Percentiles rank a stretch among this genome's conserved stretches.
These are phyloP conservation scores for Graphilbum fragrans DNA, from an alignment of 2,329 filamentous ascomycete genomes.

Conservation along the genomic window DNA sequence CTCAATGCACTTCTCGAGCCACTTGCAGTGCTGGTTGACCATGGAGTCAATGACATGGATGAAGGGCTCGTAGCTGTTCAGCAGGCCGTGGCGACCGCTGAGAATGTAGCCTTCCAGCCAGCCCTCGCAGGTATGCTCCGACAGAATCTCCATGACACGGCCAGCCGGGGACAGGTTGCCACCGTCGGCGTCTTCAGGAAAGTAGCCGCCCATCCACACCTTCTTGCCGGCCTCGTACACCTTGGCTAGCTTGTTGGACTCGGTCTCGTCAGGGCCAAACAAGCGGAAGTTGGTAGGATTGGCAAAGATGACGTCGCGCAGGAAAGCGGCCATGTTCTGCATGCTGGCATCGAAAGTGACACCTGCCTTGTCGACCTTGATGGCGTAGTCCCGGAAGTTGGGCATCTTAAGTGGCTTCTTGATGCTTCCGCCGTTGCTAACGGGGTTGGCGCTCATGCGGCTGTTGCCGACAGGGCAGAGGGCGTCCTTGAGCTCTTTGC, in stretches of 20 bases:
- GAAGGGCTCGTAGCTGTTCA: slow-evolving; percentile 76
- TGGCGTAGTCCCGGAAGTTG: slow-evolving; percentile 56
- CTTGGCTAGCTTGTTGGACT: slow-evolving; percentile 64
- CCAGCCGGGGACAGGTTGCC: slow-evolving; percentile 59
- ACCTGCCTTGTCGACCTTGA: slow-evolving; percentile 50
- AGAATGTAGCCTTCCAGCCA: slow-evolving; percentile 73
- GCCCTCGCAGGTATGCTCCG: slow-evolving; percentile 67
- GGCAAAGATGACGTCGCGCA: slow-evolving; percentile 52
- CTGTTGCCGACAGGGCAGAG: slow-evolving; percentile 53
- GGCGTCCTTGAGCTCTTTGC: slow-evolving; percentile 46
- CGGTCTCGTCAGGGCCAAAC: slow-evolving; percentile 70
- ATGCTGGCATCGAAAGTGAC: slow-evolving; percentile 49
- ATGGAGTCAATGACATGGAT: slow-evolving; percentile 76
- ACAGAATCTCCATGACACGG: slow-evolving; percentile 75
- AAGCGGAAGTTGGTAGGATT: slow-evolving; percentile 62
- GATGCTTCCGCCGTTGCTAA: slow-evolving; percentile 59
- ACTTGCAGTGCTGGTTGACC: slow-evolving; percentile 78
- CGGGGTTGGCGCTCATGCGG: slow-evolving; percentile 67
- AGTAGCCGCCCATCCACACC: slow-evolving; percentile 69
- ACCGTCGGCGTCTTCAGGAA: slow-evolving; percentile 63
- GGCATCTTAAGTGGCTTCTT: slow-evolving; percentile 57
- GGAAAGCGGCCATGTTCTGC: slow-evolving; percentile 54
- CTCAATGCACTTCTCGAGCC: slow-evolving; percentile 72
- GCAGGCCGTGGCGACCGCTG: slow-evolving; percentile 60
- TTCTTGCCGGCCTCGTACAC: slow-evolving; percentile 68